These are phyloP conservation scores for Stachybotrys chartarum DNA, from an alignment of 2,329 filamentous ascomycete species.

Conservation along the genomic window DNA sequence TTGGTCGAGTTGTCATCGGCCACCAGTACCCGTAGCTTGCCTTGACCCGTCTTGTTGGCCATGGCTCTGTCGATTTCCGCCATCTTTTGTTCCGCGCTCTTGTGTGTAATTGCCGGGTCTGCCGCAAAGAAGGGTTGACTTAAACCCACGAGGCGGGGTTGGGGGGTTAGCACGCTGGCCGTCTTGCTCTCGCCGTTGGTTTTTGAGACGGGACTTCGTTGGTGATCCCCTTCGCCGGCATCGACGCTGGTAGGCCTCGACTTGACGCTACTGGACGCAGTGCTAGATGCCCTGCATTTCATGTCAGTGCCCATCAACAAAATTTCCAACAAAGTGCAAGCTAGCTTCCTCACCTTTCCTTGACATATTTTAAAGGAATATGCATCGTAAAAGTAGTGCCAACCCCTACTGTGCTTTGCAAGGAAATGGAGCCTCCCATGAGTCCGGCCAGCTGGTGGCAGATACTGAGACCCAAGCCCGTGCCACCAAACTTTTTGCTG, in stretches of 20 bases:
- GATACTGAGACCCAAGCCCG: conserved; percentile 81
- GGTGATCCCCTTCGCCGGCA: conserved; percentile 30
- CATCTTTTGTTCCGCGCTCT: conserved; percentile 50
- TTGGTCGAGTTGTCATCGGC: conserved; percentile 63
- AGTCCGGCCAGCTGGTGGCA: conserved; percentile 77
- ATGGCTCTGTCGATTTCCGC: conserved; percentile 59
- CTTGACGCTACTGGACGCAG: conserved; percentile 45
- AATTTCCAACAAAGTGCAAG: not conserved
- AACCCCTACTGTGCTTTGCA: conserved; percentile 64
- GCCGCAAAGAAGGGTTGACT: conserved; percentile 74
- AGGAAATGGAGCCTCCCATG: conserved; percentile 71
- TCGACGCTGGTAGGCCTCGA: conserved; percentile 42
- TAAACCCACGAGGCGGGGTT: conserved; percentile 75
- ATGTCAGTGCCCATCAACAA: not conserved
- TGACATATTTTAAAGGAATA: conserved; percentile 72
- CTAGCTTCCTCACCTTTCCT: conserved; percentile 39
- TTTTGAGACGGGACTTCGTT: conserved; percentile 19
- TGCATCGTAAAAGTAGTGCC: conserved; percentile 79
- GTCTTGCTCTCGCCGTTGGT: conserved; percentile 20
- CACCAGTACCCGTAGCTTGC: conserved; percentile 73
- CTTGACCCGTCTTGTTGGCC: conserved; percentile 48
- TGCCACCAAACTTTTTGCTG: conserved; percentile 85
- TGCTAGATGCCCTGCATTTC: conserved; percentile 39
- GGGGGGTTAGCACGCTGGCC: conserved; percentile 46
- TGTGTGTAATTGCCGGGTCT: conserved; percentile 23